Evolutionary conservation across 768 basidiomycete species (phyloP), one percentile per base, ranked within the genome.

Genomic region (Podaxis carcinomalis): DNA sequence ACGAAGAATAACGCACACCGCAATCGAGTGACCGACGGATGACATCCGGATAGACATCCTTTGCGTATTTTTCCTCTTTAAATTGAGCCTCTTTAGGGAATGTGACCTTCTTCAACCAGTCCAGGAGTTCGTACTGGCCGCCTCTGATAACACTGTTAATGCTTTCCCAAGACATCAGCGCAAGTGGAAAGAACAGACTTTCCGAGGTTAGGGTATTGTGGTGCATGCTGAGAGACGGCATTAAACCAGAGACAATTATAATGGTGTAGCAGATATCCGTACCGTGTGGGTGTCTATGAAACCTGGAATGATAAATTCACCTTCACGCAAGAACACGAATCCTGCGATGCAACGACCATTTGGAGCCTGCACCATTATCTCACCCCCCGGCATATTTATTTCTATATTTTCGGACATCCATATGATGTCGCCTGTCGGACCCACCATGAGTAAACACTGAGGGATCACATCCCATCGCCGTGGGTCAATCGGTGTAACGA

Each of bases 231-330:
- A 40, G 52, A 37, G 28, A n/a, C 32, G n/a, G 19, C 10, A 19
- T 23, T 37, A 21, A 50, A 40, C 19, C 13, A 56, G 14, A 55
- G 21, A 42, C 11, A 16, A 42, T 44, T 39, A 58, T 36, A 55
- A 51, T 36, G n/a, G 7, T 44, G n/a, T 7, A 19, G n/a, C 4
- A 44, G 51, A 23, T 40, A 25, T 36, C 71, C 88, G 69, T 69
- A 94, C 94, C 35, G 89, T 92, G 73, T 96, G 94, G 36, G 94
- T 96, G 77, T 97, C 95, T 57, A 95, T 77, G 70, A 96, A 85
- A 2, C 95, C 95, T 5, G 95, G 95, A 68, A 93, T 83, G 59
- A 96, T 68, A 69, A 94, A 95, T 64, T 87, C 78, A 14, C 84
- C 84, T 3, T 78, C 71, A 6, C 70, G 72, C 53, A 87, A 68